Evolutionary conservation across 2,329 filamentous ascomycete genomes (phyloP).

Genomic region (Diaporthe nobilis): DNA sequence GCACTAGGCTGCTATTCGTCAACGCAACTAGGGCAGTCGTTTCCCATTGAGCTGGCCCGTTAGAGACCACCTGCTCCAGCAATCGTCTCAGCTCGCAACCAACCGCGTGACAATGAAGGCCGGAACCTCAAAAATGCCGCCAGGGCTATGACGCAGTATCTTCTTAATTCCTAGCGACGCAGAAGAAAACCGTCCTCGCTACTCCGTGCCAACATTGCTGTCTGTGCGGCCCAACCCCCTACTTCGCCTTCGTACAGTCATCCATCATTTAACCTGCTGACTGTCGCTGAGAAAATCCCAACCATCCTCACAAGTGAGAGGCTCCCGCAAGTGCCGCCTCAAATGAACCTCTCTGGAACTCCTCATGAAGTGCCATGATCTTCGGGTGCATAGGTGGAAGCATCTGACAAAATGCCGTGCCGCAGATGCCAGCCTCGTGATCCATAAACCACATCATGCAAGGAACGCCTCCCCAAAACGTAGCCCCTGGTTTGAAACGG

Average conservation of each 20-base stretch:
- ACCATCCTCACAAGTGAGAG: not conserved
- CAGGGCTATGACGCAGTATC: not conserved
- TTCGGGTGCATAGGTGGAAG: slow-evolving; percentile 45
- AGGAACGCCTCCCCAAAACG: slow-evolving; percentile 46
- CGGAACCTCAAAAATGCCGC: no score
- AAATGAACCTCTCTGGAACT: slow-evolving; percentile 44
- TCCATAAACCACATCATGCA: slow-evolving; percentile 49
- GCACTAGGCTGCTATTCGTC: not conserved
- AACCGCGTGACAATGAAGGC: not conserved
- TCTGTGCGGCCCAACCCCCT: no score
- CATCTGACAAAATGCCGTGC: slow-evolving; percentile 45
- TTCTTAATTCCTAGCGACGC: not conserved
- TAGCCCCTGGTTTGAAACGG: slow-evolving; percentile 42
- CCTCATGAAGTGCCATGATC: slow-evolving; percentile 44
- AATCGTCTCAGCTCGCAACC: not conserved
- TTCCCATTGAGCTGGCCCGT: not conserved
- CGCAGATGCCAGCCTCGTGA: slow-evolving; percentile 45
- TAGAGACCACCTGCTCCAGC: no score
- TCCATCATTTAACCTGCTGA: not conserved
- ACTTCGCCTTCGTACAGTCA: not conserved
- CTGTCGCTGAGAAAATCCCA: not conserved
- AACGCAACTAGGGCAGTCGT: not conserved
- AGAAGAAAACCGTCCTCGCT: not conserved
- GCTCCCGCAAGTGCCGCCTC: not conserved
- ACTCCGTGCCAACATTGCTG: not conserved